Base-by-base conservation (phyloP, 345 rosid genomes). In the Rhizophora apiculata region DNA sequence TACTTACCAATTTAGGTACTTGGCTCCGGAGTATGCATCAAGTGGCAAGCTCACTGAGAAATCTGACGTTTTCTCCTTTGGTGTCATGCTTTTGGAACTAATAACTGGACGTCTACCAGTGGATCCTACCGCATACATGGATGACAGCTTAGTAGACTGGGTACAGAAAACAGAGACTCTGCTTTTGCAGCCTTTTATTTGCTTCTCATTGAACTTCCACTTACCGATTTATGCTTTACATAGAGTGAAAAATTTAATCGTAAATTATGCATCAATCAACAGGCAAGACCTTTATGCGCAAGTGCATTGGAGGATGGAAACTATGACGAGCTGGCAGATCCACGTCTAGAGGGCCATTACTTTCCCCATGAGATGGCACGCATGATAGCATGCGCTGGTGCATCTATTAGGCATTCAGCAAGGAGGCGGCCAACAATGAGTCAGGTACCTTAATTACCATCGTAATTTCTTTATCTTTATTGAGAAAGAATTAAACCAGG, bases 71-170 rank as follows among this genome's bases (percentile, higher is more conserved):
- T 93, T 88, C 86, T 93, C 97, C 30, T 87, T 83, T 59, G 98
- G 96, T 51, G 92, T 94, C 20, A 80, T 93, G 93, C 83, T 91
- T 3, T 78, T 93, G 76, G 98, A 93, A 76, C 86, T 93, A 2
- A 84, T 93, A 72, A 84, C 97, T 0, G 97, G 96, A 39, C 85
- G 86, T 55, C 86, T 81, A 16, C 98, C 98, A 0, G 68, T 87
- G 24, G 92, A 93, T 68, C 56, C 66, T 21, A 71, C 76, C 1
- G 76, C 80, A 1, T 80, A 82, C 21, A 88, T 88, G 91, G 98
- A 91, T 63, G 97, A 94, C 64, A 86, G 96, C 65, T 79, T 94
- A 63, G 97, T 94, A 0, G 96, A 94, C 64, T 94, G 98, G 97
- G 97, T 93, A 21, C n/a, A 13, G 18, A 43, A 13, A 4, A 13